Evolutionary conservation across 805 yeast species (phyloP), one percentile per base, ranked within the genome.

Genomic region (Sugiyamaella chiloensis): DNA sequence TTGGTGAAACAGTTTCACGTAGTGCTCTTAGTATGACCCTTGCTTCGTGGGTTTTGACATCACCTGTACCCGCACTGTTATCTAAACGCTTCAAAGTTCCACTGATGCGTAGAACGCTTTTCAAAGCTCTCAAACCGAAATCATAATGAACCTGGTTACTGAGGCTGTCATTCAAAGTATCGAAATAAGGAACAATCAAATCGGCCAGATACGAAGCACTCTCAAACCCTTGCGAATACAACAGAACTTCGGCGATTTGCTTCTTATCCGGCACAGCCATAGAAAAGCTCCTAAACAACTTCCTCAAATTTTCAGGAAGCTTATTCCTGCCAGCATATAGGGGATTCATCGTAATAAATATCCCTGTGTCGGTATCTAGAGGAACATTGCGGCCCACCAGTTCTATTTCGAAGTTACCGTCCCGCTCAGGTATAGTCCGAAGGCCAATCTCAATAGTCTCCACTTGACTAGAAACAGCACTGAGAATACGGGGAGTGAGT

Each of bases 271-370:
- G 95, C 26, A 68, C 68, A 2, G 74, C 73, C 81, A 91, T 81
- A 0, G 89, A 77, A 57, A 87, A 81, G 9, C 83, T 78, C 47
- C 95, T 70, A 65, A 90, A 91, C 27, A 83, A 74, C 58, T 80
- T 84, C 60, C 84, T 85, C 65, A 91, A 68, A 60, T 90, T 91
- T 48, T 90, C 96, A 0, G 98, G 98, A 9, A 91, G 67, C 20
- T 73, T 74, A 2, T 87, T 77, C 62, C 98, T 78, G 0, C 97
- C 98, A 9, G 80, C 79, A 59, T 91, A 91, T 0, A 76, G 83
- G 1, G 96, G 97, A 60, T 91, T 91, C 85, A 89, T 84, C 0
- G 98, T 91, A 1, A 91, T 80, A 61, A 90, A 90, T 0, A 91
- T 69, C 0, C 95, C 96, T 4, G 71, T 60, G 9, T 56, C 59